A percentile compares a stretch with the other conserved stretches of the same genome.
Evolutionary conservation across 2,329 filamentous ascomycete genomes (phyloP).

Genomic region (Aspergillus sp.): DNA sequence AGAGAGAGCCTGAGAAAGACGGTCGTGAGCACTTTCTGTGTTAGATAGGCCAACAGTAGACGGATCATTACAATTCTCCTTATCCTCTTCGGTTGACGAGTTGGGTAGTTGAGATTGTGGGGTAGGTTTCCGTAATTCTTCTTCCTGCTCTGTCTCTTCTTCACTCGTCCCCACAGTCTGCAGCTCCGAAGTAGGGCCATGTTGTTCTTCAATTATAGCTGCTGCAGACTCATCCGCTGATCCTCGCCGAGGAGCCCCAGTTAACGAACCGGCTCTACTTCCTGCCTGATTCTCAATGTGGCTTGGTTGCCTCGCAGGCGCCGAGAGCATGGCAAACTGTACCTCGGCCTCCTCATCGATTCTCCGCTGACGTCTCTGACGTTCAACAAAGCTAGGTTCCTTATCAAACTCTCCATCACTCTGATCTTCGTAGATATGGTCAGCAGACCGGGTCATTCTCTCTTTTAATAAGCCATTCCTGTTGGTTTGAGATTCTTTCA

Average conservation of each 20-base stretch:
- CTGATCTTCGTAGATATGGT: conserved; percentile 34
- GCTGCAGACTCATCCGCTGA: conserved; percentile 12
- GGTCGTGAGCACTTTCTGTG: conserved; percentile 35
- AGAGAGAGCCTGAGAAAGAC: conserved; percentile 39
- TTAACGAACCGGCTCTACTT: conserved; percentile 1
- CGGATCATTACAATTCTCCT: conserved; percentile 44
- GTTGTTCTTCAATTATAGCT: conserved; percentile 16
- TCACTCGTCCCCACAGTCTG: conserved; percentile 33
- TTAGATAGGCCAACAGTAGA: conserved; percentile 28
- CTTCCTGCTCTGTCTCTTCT: conserved; percentile 50
- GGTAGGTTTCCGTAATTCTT: conserved; percentile 31
- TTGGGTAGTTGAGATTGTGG: conserved; percentile 29
- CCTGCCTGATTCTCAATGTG: conserved; percentile 2
- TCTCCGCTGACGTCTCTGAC: conserved; percentile 31
- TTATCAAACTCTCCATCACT: conserved; percentile 46
- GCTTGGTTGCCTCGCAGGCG: conserved; percentile 27
- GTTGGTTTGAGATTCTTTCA: conserved; percentile 47
- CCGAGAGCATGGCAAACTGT: conserved; percentile 37
- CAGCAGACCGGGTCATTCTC: conserved; percentile 35
- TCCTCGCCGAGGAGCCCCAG: conserved; percentile 3
- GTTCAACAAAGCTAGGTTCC: conserved; percentile 41
- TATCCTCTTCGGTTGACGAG: conserved; percentile 44
- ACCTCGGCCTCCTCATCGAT: conserved; percentile 35
- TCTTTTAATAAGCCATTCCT: conserved; percentile 35
- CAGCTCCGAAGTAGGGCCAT: conserved; percentile 19